Percentiles rank a stretch among this genome's conserved stretches.
Conservation (phyloP, 2,329 filamentous ascomycete species). For the Immersiporthe knoxdaviesiana region DNA sequence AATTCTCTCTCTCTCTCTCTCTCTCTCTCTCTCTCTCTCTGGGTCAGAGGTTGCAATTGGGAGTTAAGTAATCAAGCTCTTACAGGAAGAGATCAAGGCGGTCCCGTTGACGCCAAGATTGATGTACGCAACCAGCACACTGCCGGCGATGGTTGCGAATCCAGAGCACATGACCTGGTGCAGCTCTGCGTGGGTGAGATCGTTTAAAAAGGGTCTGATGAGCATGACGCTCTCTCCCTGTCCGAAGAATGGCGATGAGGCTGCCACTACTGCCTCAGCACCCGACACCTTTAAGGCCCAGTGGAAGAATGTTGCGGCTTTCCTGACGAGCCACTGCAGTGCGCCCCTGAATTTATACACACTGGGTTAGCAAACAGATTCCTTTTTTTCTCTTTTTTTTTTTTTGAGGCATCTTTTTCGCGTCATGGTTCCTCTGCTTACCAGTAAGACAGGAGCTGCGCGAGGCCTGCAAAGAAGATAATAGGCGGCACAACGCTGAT, state of each 20-base stretch:
- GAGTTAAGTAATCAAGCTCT: background rate
- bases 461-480: conserved; percentile 94
- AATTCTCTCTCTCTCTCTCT: no score
- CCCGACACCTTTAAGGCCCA: conserved; percentile 86
- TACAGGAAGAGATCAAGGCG: conserved; percentile 85
- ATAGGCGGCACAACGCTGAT: conserved; percentile 83
- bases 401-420: background rate
- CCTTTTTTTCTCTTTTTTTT: background rate
- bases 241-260: conserved; percentile 90
- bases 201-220: conserved; percentile 82
- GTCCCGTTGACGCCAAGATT: conserved; percentile 80
- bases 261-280: conserved; percentile 90
- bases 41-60: no score
- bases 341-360: conserved; percentile 54
- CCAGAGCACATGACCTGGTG: conserved; percentile 93
- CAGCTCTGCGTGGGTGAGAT: conserved; percentile 84
- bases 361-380: background rate
- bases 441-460: conserved; percentile 81
- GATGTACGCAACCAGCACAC: conserved; percentile 85
- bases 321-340: conserved; percentile 86
- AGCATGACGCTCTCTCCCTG: conserved; percentile 94
- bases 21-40: no score
- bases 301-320: conserved; percentile 90
- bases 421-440: background rate
- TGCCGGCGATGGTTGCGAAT: conserved; percentile 90